Conservation (phyloP, 2,329 filamentous ascomycete species). For the Harringtonia aguacate region DNA sequence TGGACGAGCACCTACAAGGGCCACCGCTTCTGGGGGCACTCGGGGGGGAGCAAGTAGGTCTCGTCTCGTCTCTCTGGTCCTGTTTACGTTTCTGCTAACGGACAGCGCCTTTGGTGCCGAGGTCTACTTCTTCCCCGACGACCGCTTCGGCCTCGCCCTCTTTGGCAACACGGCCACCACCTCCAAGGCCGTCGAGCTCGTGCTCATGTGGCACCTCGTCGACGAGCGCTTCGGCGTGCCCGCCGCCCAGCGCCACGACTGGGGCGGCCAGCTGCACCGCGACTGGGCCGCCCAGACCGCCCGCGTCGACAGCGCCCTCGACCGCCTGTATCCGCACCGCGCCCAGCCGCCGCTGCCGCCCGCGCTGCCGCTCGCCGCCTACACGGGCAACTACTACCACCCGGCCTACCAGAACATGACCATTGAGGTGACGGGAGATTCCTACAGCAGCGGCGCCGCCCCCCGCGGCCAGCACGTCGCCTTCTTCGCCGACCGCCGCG, state of each 20-base stretch:
- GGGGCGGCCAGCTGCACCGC: constrained; percentile 18
- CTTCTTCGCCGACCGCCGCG: constrained; percentile 14
- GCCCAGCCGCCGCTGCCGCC: constrained; percentile 23
- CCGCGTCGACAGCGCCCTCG: constrained; percentile 20
- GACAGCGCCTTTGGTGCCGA: constrained; percentile 27
- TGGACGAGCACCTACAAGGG: constrained; percentile 27
- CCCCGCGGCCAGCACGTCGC: not conserved
- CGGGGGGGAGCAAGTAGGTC: constrained; percentile 26
- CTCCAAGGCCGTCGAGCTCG: constrained; percentile 22
- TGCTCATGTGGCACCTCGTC: constrained; percentile 26
- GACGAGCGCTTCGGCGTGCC: constrained; percentile 27
- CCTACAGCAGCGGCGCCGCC: not conserved
- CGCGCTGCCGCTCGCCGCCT: constrained; percentile 21
- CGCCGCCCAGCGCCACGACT: constrained; percentile 23
- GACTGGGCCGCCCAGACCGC: not conserved
- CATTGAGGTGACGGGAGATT: constrained; percentile 4
- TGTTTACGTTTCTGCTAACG: not conserved
- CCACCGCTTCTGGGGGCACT: constrained; percentile 29
- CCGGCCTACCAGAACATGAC: constrained; percentile 27
- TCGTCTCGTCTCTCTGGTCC: not conserved
- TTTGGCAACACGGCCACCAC: constrained; percentile 32
- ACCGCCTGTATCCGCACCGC: constrained; percentile 25
- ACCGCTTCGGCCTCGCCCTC: constrained; percentile 29
- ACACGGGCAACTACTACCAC: constrained; percentile 32
- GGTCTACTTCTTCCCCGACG: constrained; percentile 32